Base-by-base conservation (phyloP, 768 basidiomycete genomes). In the Phylloporus arenicola region DNA sequence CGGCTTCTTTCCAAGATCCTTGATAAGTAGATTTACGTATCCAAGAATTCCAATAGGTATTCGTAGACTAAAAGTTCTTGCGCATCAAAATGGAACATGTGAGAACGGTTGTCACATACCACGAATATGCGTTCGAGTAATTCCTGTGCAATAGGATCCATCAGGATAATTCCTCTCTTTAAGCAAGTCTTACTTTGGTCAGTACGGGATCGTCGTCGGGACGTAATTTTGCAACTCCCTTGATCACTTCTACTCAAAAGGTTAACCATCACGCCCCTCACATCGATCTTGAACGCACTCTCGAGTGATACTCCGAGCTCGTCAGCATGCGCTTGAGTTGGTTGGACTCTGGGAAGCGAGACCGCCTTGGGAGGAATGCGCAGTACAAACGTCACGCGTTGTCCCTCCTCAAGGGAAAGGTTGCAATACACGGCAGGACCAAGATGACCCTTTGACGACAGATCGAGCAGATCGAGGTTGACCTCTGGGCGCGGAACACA, bases 1-100 rank as follows among this genome's bases (percentile, higher is more conserved):
- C 93, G 2, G 88, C 84, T 66, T 99, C 96, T 59, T 94, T 87
- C 96, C 96, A 99, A 14, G 91, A 81, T 0, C 95, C 96, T 13
- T 78, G 78, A 68, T 99, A 99, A 0, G 87, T 92, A 30, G 88
- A 91, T 56, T 81, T 79, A n/a, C 81, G 76, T 58, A 96, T 85
- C 94, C 94, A 97, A 19, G 80, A 71, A 54, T 82, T 83, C 93
- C 93, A 97, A 65, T 88, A 96, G 22, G 68, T 68, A 54, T 83
- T 83, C 4, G 94, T 96, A 5, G 81, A 77, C 80, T 76, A 71
- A 12, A 47, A 49, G 30, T 20, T 43, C 17, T 12, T 43, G 35
- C 55, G 49, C 24, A 17, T 5, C 44, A 39, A 19, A 17, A 29
- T 13, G 29, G 45, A 52, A 35, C 11, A 14, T 16, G 9, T 45